Evolutionary conservation across 1,284 basidiomycete species (phyloP).

Genomic region (Ceratobasidium sp.): DNA sequence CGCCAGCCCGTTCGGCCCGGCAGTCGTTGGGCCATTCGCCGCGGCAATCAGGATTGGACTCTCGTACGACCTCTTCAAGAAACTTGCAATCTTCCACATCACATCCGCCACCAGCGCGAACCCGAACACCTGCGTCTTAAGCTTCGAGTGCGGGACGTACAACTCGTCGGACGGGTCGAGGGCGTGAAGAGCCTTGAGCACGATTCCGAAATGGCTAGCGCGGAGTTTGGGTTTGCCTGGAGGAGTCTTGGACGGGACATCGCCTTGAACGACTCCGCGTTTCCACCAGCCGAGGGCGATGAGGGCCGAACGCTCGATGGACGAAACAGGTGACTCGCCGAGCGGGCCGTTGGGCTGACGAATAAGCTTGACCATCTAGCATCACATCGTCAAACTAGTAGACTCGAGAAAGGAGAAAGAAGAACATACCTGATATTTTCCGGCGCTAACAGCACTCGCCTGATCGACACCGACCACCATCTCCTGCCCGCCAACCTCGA

Average conservation of each 20-base stretch:
- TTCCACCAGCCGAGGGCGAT: slow-evolving; percentile 25
- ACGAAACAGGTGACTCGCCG: slow-evolving; percentile 17
- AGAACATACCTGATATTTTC: slow-evolving; percentile 27
- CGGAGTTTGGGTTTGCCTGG: not conserved
- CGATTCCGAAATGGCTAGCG: slow-evolving; percentile 32
- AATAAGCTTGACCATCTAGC: slow-evolving; percentile 14
- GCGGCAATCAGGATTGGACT: not conserved
- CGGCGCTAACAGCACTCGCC: slow-evolving; percentile 20
- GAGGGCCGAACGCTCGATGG: slow-evolving; percentile 7
- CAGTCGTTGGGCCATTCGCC: not conserved
- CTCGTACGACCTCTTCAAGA: slow-evolving; percentile 4
- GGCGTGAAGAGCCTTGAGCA: slow-evolving; percentile 15
- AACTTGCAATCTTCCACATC: slow-evolving; percentile 5
- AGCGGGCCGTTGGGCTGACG: not conserved
- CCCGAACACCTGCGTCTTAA: not conserved
- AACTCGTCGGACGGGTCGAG: slow-evolving; percentile 10
- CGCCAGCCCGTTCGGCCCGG: not conserved
- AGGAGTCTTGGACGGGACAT: not conserved
- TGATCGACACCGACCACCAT: slow-evolving; percentile 37
- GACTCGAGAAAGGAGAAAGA: not conserved
- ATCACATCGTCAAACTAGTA: not conserved
- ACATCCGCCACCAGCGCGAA: not conserved
- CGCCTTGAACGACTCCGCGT: not conserved
- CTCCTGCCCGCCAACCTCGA: slow-evolving; percentile 27
- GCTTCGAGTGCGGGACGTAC: not conserved